Evolutionary conservation across 2,329 filamentous ascomycete genomes (phyloP).

Genomic region (Orbilia brochopaga): DNA sequence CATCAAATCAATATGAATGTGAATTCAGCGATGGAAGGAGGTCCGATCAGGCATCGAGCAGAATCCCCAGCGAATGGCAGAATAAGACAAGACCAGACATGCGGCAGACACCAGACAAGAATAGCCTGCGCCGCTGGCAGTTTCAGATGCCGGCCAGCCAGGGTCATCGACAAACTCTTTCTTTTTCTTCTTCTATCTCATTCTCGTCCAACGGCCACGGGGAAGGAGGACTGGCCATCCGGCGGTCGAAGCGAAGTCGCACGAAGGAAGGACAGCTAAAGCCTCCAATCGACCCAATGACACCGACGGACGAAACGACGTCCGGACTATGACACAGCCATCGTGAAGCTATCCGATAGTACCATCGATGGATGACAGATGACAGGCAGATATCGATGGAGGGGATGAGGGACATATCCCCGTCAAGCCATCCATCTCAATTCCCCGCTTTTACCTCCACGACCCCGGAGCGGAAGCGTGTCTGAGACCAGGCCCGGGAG

Average conservation of each 20-base stretch:
- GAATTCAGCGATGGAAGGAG: too few species aligned
- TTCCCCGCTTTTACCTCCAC: conserved; percentile 48
- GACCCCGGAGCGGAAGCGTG: conserved; percentile 21
- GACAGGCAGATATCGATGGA: conserved; percentile 1
- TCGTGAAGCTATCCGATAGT: conserved; percentile 13
- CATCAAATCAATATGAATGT: too few species aligned
- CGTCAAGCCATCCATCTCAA: conserved; percentile 7
- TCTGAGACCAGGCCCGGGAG: conserved; percentile 8
- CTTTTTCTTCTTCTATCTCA: background rate
- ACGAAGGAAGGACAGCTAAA: conserved; percentile 18
- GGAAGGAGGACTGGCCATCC: conserved; percentile 43
- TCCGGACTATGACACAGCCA: too few species aligned
- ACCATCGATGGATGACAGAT: too few species aligned
- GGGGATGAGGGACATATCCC: conserved; percentile 7
- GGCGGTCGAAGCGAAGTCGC: conserved; percentile 25
- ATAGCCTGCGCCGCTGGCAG: conserved; percentile 41
- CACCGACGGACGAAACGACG: too few species aligned
- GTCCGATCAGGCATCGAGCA: too few species aligned
- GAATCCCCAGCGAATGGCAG: too few species aligned
- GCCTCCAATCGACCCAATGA: background rate
- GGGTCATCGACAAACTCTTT: conserved; percentile 19
- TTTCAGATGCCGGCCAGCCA: conserved; percentile 49
- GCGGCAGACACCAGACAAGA: background rate
- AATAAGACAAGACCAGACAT: background rate
- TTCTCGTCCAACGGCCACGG: conserved; percentile 37